Conservation (phyloP, 768 basidiomycete genomes). For the Pleurotus ostreatus region DNA sequence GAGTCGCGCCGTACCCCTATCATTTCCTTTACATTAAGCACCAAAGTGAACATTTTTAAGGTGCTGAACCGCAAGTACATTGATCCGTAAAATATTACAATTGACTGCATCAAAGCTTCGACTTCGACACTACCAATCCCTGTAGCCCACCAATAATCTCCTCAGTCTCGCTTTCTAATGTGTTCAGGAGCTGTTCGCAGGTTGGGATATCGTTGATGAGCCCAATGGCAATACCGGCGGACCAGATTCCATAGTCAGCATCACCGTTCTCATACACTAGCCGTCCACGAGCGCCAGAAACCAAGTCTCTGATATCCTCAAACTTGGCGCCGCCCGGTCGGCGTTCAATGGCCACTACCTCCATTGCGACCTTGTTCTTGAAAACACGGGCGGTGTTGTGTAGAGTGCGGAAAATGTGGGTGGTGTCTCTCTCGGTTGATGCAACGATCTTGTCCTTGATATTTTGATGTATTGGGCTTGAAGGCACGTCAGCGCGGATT, state of each 20-base stretch:
- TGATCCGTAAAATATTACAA: background rate
- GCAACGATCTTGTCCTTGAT: slow-evolving; percentile 89
- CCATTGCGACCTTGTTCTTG: slow-evolving; percentile 78
- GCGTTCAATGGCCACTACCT: slow-evolving; percentile 83
- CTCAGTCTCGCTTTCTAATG: slow-evolving; percentile 75
- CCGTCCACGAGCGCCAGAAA: slow-evolving; percentile 66
- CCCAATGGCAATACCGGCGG: slow-evolving; percentile 58
- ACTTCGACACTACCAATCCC: slow-evolving; percentile 24
- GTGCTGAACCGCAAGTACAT: background rate
- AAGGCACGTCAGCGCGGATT: background rate
- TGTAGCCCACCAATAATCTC: slow-evolving; percentile 52
- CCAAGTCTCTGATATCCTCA: slow-evolving; percentile 75
- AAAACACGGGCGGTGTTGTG: slow-evolving; percentile 81
- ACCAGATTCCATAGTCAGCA: slow-evolving; percentile 86
- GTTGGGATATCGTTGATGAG: slow-evolving; percentile 83
- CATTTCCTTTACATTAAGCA: background rate
- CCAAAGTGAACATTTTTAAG: background rate
- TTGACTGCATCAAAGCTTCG: slow-evolving; percentile 30
- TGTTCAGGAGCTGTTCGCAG: slow-evolving; percentile 63
- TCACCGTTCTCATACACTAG: slow-evolving; percentile 83
- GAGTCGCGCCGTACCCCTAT: no score
- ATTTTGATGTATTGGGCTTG: slow-evolving; percentile 78
- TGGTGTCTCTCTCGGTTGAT: slow-evolving; percentile 77
- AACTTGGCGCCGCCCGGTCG: slow-evolving; percentile 86
- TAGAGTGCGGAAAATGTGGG: slow-evolving; percentile 88